These are phyloP conservation scores for Ceratonia siliqua DNA, from an alignment of 306 rosid species.

Conservation along the genomic window DNA sequence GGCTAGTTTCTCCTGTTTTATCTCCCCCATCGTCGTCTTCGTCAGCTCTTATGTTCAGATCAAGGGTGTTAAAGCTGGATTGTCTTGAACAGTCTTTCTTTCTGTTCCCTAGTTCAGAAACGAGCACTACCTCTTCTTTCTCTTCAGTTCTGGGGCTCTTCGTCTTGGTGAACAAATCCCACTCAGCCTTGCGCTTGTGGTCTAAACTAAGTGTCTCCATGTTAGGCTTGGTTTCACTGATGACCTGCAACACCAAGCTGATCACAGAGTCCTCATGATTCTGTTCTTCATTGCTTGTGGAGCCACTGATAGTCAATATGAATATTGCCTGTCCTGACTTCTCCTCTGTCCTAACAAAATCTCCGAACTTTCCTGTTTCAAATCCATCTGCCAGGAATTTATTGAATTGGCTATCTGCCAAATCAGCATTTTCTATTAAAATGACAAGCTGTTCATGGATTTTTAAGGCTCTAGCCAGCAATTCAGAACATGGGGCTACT, in stretches of 20 bases:
- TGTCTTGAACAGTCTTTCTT: slow-evolving; percentile 58
- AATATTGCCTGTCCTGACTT: slow-evolving; percentile 48
- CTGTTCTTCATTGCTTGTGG: slow-evolving; percentile 34
- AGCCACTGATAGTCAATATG: slow-evolving; percentile 53
- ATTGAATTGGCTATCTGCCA: slow-evolving; percentile 66
- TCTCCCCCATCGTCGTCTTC: slow-evolving; percentile 42
- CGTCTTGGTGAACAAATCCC: slow-evolving; percentile 55
- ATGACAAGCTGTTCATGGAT: slow-evolving; percentile 57
- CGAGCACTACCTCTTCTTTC: slow-evolving; percentile 36
- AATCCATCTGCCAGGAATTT: slow-evolving; percentile 62
- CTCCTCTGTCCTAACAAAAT: slow-evolving; percentile 33
- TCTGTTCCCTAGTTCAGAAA: slow-evolving; percentile 31
- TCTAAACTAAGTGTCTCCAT: slow-evolving; percentile 48
- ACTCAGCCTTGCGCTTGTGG: slow-evolving; percentile 69
- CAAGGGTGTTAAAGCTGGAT: slow-evolving; percentile 76
- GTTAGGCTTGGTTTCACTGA: slow-evolving; percentile 38
- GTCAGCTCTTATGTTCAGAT: slow-evolving; percentile 72
- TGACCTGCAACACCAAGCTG: slow-evolving; percentile 57
- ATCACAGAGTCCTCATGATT: slow-evolving; percentile 43
- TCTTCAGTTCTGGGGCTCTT: slow-evolving; percentile 58
- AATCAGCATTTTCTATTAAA: slow-evolving; percentile 66
- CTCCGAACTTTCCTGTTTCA: slow-evolving; percentile 54
- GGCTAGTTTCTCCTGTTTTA: slow-evolving; percentile 50
- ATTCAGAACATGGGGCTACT: slow-evolving; percentile 40
- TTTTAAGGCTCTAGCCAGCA: slow-evolving; percentile 50